A percentile compares a stretch with the other conserved stretches of the same genome.
Evolutionary conservation across 2,329 filamentous ascomycete species (phyloP).

Genomic region (Eutypella sp.): DNA sequence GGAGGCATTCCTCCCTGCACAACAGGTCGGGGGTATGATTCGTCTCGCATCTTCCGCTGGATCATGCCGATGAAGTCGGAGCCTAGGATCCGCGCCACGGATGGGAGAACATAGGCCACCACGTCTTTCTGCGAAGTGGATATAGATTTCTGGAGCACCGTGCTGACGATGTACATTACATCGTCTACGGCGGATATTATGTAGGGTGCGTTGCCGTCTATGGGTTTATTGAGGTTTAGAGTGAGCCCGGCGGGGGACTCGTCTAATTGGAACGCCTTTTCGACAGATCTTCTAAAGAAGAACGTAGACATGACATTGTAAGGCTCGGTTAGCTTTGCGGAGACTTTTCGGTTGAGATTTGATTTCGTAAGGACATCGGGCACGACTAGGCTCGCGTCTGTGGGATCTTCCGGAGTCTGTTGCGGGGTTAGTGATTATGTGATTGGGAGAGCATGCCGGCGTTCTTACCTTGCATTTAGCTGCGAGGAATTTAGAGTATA

Average conservation of each 20-base stretch:
- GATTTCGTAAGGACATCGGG: constrained; percentile 75
- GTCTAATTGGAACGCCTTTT: constrained; percentile 96
- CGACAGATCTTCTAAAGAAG: constrained; percentile 92
- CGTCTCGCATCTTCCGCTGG: constrained; percentile 95
- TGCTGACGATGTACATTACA: constrained; percentile 98
- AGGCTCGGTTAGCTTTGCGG: constrained; percentile 66
- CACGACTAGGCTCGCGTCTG: constrained; percentile 55
- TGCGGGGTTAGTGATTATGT: constrained; percentile 20
- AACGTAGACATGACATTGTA: constrained; percentile 94
- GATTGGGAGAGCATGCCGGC: constrained; percentile 10
- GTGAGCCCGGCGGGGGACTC: constrained; percentile 78
- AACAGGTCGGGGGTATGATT: constrained; percentile 78
- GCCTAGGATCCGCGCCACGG: constrained; percentile 72
- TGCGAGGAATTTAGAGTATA: constrained; percentile 85
- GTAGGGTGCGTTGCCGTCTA: constrained; percentile 77
- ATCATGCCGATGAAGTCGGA: constrained; percentile 96
- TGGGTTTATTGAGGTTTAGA: constrained; percentile 64
- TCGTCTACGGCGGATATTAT: constrained; percentile 96
- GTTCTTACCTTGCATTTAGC: constrained; percentile 73
- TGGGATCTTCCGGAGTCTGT: constrained; percentile 48
- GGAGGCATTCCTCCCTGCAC: constrained; percentile 79
- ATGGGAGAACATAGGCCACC: constrained; percentile 71
- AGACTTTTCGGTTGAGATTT: constrained; percentile 73
- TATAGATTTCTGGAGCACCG: constrained; percentile 79
- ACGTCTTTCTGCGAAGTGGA: constrained; percentile 80